Conservation (phyloP, 306 rosid genomes). For the Quercus cerris region DNA sequence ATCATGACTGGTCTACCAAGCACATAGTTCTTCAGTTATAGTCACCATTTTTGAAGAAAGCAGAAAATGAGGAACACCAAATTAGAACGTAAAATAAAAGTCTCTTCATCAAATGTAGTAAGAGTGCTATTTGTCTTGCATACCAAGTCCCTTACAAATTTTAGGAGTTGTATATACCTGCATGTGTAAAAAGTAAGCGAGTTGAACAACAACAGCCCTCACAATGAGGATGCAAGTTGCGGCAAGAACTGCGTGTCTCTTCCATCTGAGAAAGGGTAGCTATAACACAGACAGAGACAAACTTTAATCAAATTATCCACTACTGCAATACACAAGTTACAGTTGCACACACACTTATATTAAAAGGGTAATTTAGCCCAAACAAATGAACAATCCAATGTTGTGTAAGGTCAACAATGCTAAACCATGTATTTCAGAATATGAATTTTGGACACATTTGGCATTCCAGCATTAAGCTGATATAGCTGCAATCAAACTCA, state of each 20-base stretch:
- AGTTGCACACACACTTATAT: no score
- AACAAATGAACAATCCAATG: no score
- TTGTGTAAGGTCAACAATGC: no score
- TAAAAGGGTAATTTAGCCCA: no score
- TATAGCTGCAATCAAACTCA: no score
- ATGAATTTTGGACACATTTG: no score
- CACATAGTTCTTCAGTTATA: constrained; percentile 12
- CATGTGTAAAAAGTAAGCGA: constrained; percentile 18
- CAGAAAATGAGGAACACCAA: neutral
- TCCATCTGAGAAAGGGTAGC: constrained; percentile 25
- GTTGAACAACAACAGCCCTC: constrained; percentile 27
- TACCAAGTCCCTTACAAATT: neutral
- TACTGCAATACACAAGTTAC: neutral
- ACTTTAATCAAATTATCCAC: neutral
- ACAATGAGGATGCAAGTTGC: constrained; percentile 21
- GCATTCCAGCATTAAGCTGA: no score
- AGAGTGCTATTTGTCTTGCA: no score
- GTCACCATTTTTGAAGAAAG: neutral
- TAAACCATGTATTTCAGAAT: no score
- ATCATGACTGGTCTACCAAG: constrained; percentile 14
- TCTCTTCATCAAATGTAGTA: no score
- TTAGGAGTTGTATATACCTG: constrained; percentile 2
- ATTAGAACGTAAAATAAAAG: neutral
- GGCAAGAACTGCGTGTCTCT: constrained; percentile 24
- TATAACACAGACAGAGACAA: neutral